Evolutionary conservation across 352 stramenopile genomes (phyloP).

Genomic region (Pythium folliculosum): DNA sequence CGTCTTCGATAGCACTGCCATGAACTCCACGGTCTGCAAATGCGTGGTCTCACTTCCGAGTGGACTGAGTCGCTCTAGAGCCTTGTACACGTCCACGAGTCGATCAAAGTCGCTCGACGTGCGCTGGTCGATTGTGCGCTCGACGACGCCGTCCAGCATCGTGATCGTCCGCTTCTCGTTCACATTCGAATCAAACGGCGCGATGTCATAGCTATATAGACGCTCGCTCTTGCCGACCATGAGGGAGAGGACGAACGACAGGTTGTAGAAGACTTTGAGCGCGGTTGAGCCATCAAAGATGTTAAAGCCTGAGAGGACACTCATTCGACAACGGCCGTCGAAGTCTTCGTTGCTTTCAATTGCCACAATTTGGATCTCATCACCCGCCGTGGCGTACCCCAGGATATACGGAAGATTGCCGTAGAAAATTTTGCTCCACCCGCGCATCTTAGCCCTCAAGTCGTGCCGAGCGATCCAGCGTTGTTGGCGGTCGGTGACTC

Average conservation of each 20-base stretch:
- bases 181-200: not conserved
- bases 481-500: not conserved
- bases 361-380: slow-evolving; percentile 11
- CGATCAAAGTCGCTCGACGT: not conserved
- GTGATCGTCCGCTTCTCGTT: not conserved
- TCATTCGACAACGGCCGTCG: not conserved
- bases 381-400: slow-evolving; percentile 11
- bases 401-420: slow-evolving; percentile 22
- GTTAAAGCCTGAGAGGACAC: not conserved
- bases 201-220: not conserved
- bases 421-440: slow-evolving; percentile 12
- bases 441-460: slow-evolving; percentile 11
- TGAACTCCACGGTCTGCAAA: not conserved
- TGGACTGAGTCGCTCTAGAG: not conserved
- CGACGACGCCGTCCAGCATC: not conserved
- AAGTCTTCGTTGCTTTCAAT: slow-evolving; percentile 17
- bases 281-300: not conserved
- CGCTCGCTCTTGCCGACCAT: not conserved
- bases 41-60: not conserved
- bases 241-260: not conserved
- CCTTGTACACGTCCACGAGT: not conserved
- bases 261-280: not conserved
- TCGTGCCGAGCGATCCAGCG: not conserved
- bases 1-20: no score
- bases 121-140: not conserved